Base-by-base conservation (phyloP, 2,329 filamentous ascomycete species). In the Pseudomassariella vexata region DNA sequence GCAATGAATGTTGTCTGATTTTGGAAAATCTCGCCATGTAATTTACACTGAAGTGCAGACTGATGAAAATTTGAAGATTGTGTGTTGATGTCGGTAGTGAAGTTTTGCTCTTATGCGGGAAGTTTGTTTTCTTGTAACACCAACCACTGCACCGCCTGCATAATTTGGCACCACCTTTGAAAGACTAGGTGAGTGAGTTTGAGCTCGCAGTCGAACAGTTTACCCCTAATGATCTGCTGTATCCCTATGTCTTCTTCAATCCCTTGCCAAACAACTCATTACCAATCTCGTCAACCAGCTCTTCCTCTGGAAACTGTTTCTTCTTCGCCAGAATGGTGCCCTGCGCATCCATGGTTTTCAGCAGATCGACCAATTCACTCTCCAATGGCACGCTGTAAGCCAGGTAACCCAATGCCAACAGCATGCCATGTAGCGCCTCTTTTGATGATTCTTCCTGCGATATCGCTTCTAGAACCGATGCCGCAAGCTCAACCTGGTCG, bases 401-500 rank as follows among this genome's bases (percentile, higher is more conserved):
- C 17, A 95, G 53, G 44, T 87, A 75, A 0, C 88, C 90, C 12
- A 94, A 56, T 2, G 83, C 82, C 11, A 88, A 66, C 20, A 95
- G 48, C 55, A 89, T 76, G 1, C 86, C 86, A 49, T 83, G 84
- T 10, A 89, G 57, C 1, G 84, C 83, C 47, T 95, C 88, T 9
- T 53, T 61, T 1, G 90, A 79, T 21, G 63, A 57, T 19, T 70
- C 63, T 44, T 81, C 76, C 35, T 73, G 65, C 2, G 57, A 50
- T 26, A 80, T 75, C 2, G 84, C 82, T 57, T 95, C 88, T 1
- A 95, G 62, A 6, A 92, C 61, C 1, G 85, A 83, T 1, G 89
- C 89, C 0, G 83, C 77, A 5, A 96, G 64, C 56, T 95, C 88
- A 2, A 94, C 75, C 50, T 92, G 82, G 37, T 84, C 79, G 3